Evolutionary conservation across 2,329 filamentous ascomycete genomes (phyloP).

Genomic region (Fusarium concolor): DNA sequence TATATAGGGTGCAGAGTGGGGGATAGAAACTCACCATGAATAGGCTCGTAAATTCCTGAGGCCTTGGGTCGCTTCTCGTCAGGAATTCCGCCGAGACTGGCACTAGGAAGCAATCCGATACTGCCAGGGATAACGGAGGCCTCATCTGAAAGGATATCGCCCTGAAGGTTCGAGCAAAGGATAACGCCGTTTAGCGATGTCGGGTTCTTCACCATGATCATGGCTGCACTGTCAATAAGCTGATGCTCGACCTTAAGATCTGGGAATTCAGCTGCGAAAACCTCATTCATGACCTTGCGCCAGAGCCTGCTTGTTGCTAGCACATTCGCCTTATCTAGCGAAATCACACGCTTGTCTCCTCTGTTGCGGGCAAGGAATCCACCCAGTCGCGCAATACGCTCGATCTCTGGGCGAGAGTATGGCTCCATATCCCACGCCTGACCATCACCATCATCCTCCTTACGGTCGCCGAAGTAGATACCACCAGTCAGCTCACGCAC

Average conservation of each 20-base stretch:
- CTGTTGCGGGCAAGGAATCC: slow-evolving; percentile 83
- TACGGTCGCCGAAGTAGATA: slow-evolving; percentile 94
- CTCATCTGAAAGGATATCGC: slow-evolving; percentile 96
- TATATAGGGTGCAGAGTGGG: too few relatives aligned
- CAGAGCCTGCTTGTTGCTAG: slow-evolving; percentile 90
- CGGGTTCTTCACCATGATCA: slow-evolving; percentile 97
- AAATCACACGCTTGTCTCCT: slow-evolving; percentile 79
- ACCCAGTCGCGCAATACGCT: slow-evolving; percentile 86
- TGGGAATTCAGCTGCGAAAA: slow-evolving; percentile 90
- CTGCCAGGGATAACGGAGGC: slow-evolving; percentile 93
- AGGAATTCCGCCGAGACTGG: slow-evolving; percentile 86
- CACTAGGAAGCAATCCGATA: slow-evolving; percentile 88
- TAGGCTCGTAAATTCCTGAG: slow-evolving; percentile 97
- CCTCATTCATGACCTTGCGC: slow-evolving; percentile 86
- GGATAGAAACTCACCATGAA: slow-evolving; percentile 58
- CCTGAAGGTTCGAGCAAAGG: slow-evolving; percentile 49
- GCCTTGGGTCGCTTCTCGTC: slow-evolving; percentile 81
- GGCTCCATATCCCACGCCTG: slow-evolving; percentile 86
- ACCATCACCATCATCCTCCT: slow-evolving; percentile 75
- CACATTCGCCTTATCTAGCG: slow-evolving; percentile 94
- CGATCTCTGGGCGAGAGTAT: slow-evolving; percentile 86
- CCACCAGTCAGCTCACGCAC: slow-evolving; percentile 92
- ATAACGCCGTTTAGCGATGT: slow-evolving; percentile 48
- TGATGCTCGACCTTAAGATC: slow-evolving; percentile 87
- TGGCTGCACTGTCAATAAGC: slow-evolving; percentile 95